Base-by-base conservation (phyloP, 176 grass and related monocot genomes). In the Miscanthus lutarioriparius region DNA sequence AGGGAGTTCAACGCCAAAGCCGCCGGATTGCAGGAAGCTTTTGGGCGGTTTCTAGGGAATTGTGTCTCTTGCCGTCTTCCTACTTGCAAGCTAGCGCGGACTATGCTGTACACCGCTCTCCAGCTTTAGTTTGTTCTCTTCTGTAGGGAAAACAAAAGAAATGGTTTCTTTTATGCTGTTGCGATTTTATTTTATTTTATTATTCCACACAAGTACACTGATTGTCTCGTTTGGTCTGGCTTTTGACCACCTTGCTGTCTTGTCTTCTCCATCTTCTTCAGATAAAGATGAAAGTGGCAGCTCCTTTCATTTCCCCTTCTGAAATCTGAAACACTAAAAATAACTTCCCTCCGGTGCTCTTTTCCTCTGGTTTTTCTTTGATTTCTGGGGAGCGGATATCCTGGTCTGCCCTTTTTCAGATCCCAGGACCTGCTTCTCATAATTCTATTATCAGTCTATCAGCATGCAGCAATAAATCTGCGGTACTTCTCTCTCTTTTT, bases 221-320 rank as follows among this genome's bases (percentile, higher is more conserved):
- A 37, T 35, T 82, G 83, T 90, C 88, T 86, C 51, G 67, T 79
- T 83, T 83, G 83, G 83, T 76, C 79, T 17, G 43, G 26, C 45
- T 75, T 79, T 86, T 90, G 84, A 90, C 84, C 74, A 40, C 80
- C 74, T 28, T 72, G 23, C 77, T 81, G 54, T 72, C n/a, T 86
- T 65, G 37, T 67, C 73, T 56, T 59, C 69, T 44, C 43, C 20
- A 39, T 86, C 70, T 6, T 59, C 39, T 77, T 64, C 20, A 82
- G 66, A 86, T 59, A 73, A 78, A 77, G 39, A 81, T 71, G 16
- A 85, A 61, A 76, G 13, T 35, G 69, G 36, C 64, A 58, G 36
- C 36, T 82, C 64, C 26, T 35, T 72, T 65, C 2, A 32, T 4
- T 27, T 27, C 77, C 15, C 8, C 20, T n/a, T n/a, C n/a, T n/a